Conservation (phyloP, 495 filamentous ascomycete species). For the Talaromyces liani region DNA sequence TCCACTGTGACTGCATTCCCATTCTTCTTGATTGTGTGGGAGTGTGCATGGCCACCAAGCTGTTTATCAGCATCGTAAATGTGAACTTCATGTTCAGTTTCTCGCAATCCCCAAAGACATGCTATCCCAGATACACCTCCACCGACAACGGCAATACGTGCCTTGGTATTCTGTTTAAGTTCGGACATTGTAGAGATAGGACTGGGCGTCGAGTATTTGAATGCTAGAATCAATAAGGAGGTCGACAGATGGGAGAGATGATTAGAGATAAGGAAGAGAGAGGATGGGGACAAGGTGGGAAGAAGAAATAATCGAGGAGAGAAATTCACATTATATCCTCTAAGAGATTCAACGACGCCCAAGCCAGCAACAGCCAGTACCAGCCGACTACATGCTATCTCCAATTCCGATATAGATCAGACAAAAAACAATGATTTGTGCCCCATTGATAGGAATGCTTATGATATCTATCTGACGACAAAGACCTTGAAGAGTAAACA, state of each 20-base stretch:
- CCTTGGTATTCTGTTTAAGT: neutral
- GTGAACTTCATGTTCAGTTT: neutral
- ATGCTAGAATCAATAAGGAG: neutral
- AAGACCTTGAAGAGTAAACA: neutral
- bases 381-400: neutral
- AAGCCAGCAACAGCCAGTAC: neutral
- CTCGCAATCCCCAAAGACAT: neutral
- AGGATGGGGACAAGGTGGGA: too few relatives aligned
- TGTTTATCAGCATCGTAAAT: neutral
- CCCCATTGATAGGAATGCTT: neutral
- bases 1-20: neutral
- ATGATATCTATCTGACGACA: neutral
- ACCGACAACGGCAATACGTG: neutral
- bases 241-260: neutral
- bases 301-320: neutral
- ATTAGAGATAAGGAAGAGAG: too few relatives aligned
- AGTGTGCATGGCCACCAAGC: neutral
- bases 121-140: neutral
- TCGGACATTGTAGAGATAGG: neutral
- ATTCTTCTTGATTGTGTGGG: neutral
- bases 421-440: neutral
- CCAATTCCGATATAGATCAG: neutral
- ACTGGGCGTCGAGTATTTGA: neutral
- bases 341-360: neutral
- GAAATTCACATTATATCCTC: neutral